Percentiles rank a stretch among this genome's conserved stretches.
Evolutionary conservation across 2,329 filamentous ascomycete species (phyloP).

Genomic region (Botrytis pseudocinerea): DNA sequence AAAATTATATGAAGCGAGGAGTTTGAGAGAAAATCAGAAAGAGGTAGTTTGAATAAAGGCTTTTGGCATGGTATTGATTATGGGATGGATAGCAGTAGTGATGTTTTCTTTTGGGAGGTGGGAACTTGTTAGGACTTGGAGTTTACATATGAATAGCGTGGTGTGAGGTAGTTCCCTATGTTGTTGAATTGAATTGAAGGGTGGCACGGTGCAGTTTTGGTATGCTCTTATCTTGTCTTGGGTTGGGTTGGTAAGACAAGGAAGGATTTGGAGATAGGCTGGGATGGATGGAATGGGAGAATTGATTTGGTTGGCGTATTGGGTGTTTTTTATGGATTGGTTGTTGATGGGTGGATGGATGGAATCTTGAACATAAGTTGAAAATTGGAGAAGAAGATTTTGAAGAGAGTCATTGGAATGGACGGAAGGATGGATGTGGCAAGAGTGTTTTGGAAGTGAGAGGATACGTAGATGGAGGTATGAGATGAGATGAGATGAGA

Average conservation of each 20-base stretch:
- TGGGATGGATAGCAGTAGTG: background rate
- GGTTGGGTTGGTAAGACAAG: background rate
- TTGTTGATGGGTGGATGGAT: constrained; percentile 1
- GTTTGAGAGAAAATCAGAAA: background rate
- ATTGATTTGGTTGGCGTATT: constrained; percentile 1
- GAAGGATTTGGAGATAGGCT: constrained; percentile 8
- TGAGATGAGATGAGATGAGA: background rate
- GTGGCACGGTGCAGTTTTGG: constrained; percentile 3
- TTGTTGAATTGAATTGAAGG: constrained; percentile 17
- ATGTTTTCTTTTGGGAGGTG: background rate
- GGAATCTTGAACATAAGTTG: constrained; percentile 13
- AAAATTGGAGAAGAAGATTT: background rate
- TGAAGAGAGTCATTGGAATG: background rate
- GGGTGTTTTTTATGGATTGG: constrained; percentile 11
- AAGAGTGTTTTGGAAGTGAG: background rate
- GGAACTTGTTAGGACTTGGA: constrained; percentile 4
- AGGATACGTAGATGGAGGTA: background rate
- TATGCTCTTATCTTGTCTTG: constrained; percentile 6
- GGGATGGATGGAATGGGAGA: constrained; percentile 7
- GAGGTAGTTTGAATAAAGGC: constrained; percentile 22
- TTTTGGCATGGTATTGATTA: constrained; percentile 15
- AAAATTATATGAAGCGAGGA: constrained; percentile 1
- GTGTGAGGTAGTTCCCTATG: constrained; percentile 9
- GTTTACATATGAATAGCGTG: constrained; percentile 19
- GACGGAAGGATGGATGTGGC: background rate